A percentile compares a stretch with the other conserved stretches of the same genome.
These are phyloP conservation scores for Peronospora tabacina DNA, from an alignment of 352 stramenopile species.

Conservation along the genomic window DNA sequence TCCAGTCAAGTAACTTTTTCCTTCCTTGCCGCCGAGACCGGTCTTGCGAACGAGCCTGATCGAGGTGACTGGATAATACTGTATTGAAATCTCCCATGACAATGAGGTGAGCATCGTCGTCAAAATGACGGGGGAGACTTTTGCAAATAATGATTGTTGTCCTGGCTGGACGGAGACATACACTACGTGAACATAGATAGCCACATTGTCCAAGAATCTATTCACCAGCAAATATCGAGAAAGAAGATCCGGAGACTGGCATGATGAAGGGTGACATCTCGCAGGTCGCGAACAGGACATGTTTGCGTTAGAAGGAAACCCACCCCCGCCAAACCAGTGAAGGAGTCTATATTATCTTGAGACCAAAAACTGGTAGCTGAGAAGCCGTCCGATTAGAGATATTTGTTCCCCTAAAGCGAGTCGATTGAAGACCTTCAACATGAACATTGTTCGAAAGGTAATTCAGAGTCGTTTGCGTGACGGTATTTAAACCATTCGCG, in stretches of 20 bases:
- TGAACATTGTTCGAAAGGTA: background rate
- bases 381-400: slow-evolving; percentile 3
- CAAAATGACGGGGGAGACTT: background rate
- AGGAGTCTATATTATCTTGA: slow-evolving; percentile 9
- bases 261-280: slow-evolving; percentile 1
- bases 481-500: slow-evolving; percentile 1
- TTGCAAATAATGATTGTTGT: background rate
- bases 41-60: background rate
- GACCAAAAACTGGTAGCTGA: slow-evolving; percentile 8
- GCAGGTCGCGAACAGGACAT: background rate
- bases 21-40: background rate
- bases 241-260: background rate
- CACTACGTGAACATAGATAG: slow-evolving; percentile 12
- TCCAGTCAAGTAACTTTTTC: background rate
- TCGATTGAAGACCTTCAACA: slow-evolving; percentile 1
- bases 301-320: slow-evolving; percentile 4
- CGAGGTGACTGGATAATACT: background rate
- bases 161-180: slow-evolving; percentile 2
- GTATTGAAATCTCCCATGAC: slow-evolving; percentile 6
- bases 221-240: slow-evolving; percentile 7
- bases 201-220: background rate
- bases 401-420: background rate
- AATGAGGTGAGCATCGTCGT: slow-evolving; percentile 1
- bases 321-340: slow-evolving; percentile 2
- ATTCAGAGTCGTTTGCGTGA: background rate